Base-by-base conservation (phyloP, 768 basidiomycete genomes). In the Russula lepida region DNA sequence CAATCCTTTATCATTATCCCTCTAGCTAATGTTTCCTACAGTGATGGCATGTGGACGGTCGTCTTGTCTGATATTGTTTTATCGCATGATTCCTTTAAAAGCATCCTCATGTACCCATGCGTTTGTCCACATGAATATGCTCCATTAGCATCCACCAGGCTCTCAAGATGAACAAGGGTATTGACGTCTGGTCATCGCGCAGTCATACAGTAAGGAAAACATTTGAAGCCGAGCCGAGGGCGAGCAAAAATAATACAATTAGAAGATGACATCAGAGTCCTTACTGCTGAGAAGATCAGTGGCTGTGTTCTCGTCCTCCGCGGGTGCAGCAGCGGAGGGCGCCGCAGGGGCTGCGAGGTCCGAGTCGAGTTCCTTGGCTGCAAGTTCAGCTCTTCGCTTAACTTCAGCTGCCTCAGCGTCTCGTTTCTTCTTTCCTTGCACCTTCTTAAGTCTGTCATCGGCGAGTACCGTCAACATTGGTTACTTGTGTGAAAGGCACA, bases 391-490 rank as follows among this genome's bases (percentile, higher is more conserved):
- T 37, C 54, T 64, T 43, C 64, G 64, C 53, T 57, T 57, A 0
- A 60, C 67, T 32, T 74, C 72, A 9, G 73, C 69, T 15, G 72
- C 71, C 23, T 70, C 71, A 30, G 76, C 86, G 64, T 89, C 85
- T 57, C 90, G 79, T 74, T 95, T 95, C 82, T 95, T 98, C 81
- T 95, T 98, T 27, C 91, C 92, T 72, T 98, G 94, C 2, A 97
- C 93, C 72, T 97, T 95, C 77, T 98, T 98, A 67, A 98, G 75
- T 69, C 95, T 92, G 72, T 68, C 53, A 54, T 54, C 12, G 6
- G 30, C 30, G 41, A 19, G 19, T 28, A 58, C 51, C 23, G 11
- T 49, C 17, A 51, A 46, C 28, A 4, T 37, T 13, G 4, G 19
- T 5, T 25, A 35, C 32, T 44, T 19, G 3, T 9, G 47, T 61